Conservation (phyloP, 2,329 filamentous ascomycete genomes). For the Apiospora phragmitis region DNA sequence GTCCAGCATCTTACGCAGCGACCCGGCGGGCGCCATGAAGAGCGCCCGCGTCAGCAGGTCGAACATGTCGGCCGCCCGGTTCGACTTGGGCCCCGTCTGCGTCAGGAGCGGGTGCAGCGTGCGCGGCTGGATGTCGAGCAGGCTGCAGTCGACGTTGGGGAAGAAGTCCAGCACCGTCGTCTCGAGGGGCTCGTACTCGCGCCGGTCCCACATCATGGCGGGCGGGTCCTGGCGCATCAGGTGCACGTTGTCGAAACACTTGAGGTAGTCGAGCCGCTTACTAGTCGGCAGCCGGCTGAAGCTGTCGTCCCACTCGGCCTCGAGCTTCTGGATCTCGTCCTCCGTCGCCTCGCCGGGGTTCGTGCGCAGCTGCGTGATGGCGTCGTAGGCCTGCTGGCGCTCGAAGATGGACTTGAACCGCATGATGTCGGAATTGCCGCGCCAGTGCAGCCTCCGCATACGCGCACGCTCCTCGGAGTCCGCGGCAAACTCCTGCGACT, state of each 20-base stretch:
- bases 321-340: background rate
- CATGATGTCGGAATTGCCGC: slow-evolving; percentile 19
- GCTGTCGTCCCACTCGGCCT: background rate
- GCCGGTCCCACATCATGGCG: slow-evolving; percentile 66
- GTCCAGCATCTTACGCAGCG: slow-evolving; percentile 47
- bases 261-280: slow-evolving; percentile 36
- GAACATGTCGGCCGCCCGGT: slow-evolving; percentile 49
- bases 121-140: slow-evolving; percentile 69
- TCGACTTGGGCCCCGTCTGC: slow-evolving; percentile 40
- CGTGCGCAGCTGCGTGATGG: background rate
- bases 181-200: slow-evolving; percentile 68
- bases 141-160: slow-evolving; percentile 56
- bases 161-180: slow-evolving; percentile 63
- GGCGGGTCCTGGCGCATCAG: slow-evolving; percentile 50
- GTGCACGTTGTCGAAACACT: slow-evolving; percentile 55
- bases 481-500: slow-evolving; percentile 22
- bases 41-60: slow-evolving; percentile 52
- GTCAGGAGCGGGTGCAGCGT: slow-evolving; percentile 49
- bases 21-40: slow-evolving; percentile 31
- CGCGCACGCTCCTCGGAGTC: slow-evolving; percentile 20
- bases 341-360: slow-evolving; percentile 8
- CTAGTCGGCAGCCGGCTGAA: slow-evolving; percentile 30
- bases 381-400: slow-evolving; percentile 19
- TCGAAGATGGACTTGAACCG: slow-evolving; percentile 28
- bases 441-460: slow-evolving; percentile 22